phyloP scores from a whole-genome alignment of 345 rosid species.

The Populus ilicifolia region DNA sequence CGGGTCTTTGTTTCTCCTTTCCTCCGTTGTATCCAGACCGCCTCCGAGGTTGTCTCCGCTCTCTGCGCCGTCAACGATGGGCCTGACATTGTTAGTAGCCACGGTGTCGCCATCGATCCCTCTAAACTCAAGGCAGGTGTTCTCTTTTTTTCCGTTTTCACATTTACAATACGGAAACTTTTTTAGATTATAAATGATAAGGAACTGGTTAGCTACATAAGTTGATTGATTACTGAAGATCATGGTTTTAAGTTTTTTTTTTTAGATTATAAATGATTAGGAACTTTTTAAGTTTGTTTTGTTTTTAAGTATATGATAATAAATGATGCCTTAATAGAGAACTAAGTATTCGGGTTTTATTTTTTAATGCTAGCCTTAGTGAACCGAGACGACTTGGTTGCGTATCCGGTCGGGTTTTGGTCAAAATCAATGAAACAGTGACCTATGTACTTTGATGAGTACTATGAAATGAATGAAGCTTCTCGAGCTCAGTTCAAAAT shows the following conservation, averaged over 20 bases:
- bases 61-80: slow-evolving; percentile 43
- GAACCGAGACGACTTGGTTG: neutral
- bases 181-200: neutral
- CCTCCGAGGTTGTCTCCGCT: slow-evolving; percentile 50
- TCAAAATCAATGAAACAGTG: neutral
- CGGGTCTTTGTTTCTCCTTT: slow-evolving; percentile 88
- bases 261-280: no score
- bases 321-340: no score
- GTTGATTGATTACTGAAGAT: neutral
- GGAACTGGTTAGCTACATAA: neutral
- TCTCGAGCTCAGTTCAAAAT: no score
- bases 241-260: neutral
- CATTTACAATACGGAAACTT: neutral
- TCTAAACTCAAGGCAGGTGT: slow-evolving; percentile 60
- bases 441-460: neutral
- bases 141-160: neutral
- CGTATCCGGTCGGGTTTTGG: neutral
- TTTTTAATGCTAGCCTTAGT: neutral
- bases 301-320: no score
- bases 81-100: slow-evolving; percentile 25
- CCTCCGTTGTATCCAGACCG: slow-evolving; percentile 78
- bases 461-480: neutral
- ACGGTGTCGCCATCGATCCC: slow-evolving; percentile 36
- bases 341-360: neutral
- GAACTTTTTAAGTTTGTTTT: neutral